Evolutionary conservation across 2,329 filamentous ascomycete species (phyloP).

Genomic region (Drechslerella stenobrocha): DNA sequence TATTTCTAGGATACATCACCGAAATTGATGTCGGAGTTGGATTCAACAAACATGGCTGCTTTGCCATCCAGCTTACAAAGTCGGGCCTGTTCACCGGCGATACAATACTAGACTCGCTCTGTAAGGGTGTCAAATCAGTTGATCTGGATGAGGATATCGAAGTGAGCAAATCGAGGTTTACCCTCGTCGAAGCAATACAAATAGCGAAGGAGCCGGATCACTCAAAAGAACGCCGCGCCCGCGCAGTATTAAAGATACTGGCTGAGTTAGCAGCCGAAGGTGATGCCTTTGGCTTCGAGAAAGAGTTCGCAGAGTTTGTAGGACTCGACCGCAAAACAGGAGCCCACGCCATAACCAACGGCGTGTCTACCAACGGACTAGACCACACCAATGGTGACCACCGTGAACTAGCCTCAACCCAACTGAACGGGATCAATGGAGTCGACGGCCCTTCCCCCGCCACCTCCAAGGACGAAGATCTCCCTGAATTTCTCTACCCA

Average conservation of each 20-base stretch:
- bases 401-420: conserved; percentile 19
- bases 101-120: conserved; percentile 42
- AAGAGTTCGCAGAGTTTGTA: conserved; percentile 46
- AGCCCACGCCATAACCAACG: conserved; percentile 25
- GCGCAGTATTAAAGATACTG: conserved; percentile 28
- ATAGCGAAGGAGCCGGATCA: conserved; percentile 2
- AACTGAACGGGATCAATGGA: conserved; percentile 17
- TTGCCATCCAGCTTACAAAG: conserved; percentile 46
- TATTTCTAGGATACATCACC: conserved; percentile 37
- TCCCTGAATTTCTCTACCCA: conserved; percentile 44
- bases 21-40: conserved; percentile 44
- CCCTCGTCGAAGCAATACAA: conserved; percentile 20
- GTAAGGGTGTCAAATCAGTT: conserved; percentile 37
- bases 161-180: conserved; percentile 18
- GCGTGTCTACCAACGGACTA: conserved; percentile 18
- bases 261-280: conserved; percentile 30
- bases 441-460: neutral
- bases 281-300: conserved; percentile 44
- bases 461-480: conserved; percentile 32
- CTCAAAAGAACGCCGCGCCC: conserved; percentile 23
- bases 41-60: conserved; percentile 40
- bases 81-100: conserved; percentile 38
- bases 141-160: conserved; percentile 29
- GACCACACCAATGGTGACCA: conserved; percentile 23
- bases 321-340: conserved; percentile 41